Percentiles rank a stretch among this genome's conserved stretches.
Conservation (phyloP, 805 yeast genomes). For the Saccharomycopsis sp. region DNA sequence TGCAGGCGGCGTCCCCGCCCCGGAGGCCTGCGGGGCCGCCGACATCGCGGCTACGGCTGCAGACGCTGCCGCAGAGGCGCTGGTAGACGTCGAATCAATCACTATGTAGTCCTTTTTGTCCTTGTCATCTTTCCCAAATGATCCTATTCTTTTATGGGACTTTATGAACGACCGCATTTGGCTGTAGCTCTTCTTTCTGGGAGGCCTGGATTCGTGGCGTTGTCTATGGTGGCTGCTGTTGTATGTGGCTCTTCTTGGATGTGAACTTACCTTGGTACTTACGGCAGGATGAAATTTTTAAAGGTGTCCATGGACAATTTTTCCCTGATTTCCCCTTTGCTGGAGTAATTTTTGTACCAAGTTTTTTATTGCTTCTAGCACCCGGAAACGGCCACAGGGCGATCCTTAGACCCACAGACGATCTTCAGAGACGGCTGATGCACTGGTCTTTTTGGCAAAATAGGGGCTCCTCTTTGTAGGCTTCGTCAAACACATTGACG, state of each 20-base stretch:
- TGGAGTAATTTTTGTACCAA: neutral
- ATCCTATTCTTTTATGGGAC: conserved; percentile 19
- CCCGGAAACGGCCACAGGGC: too few species aligned
- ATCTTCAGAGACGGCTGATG: neutral
- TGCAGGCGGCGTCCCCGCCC: neutral
- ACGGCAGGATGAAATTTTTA: too few species aligned
- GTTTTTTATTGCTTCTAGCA: neutral
- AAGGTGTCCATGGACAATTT: neutral
- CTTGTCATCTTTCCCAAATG: conserved; percentile 20
- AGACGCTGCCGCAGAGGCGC: conserved; percentile 9
- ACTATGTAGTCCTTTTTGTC: conserved; percentile 7
- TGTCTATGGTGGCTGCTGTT: too few species aligned
- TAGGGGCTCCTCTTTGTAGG: neutral
- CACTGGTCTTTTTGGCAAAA: neutral
- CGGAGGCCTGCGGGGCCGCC: too few species aligned
- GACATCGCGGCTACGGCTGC: neutral
- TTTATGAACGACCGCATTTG: conserved; percentile 20
- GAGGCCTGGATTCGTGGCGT: too few species aligned
- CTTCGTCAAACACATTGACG: neutral
- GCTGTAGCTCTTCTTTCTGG: too few species aligned
- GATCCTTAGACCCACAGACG: too few species aligned
- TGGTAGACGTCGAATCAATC: conserved; percentile 17
- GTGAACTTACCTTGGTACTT: too few species aligned
- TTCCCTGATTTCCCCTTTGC: neutral
- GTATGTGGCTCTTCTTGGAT: too few species aligned